Conservation (phyloP, 2,329 filamentous ascomycete species). For the Scytalidium lignicola region DNA sequence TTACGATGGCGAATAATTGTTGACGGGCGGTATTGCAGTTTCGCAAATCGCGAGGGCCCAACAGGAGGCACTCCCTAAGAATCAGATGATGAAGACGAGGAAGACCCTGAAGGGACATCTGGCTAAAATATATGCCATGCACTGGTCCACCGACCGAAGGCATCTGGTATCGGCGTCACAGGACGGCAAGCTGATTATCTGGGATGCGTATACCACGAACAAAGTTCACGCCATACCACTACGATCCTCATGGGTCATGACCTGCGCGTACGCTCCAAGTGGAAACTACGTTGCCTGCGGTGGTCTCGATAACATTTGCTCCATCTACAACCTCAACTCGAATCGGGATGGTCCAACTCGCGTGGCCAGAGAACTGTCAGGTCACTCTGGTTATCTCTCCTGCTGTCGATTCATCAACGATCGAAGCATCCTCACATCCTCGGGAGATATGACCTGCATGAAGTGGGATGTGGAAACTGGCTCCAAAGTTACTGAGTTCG, state of each 20-base stretch:
- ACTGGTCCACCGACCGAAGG: conserved; percentile 97
- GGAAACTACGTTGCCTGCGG: conserved; percentile 98
- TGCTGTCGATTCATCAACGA: conserved; percentile 99
- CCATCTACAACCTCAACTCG: conserved; percentile 97
- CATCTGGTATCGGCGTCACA: conserved; percentile 97
- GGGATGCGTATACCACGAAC: conserved; percentile 99
- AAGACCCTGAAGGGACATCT: conserved; percentile 95
- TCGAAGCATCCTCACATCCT: conserved; percentile 94
- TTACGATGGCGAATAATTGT: conserved; percentile 1
- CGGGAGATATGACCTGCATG: conserved; percentile 99
- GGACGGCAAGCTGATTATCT: conserved; percentile 99
- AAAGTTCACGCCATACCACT: conserved; percentile 98
- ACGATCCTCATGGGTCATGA: conserved; percentile 99
- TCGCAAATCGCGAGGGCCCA: conserved; percentile 88
- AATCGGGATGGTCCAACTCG: conserved; percentile 92
- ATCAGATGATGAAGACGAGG: conserved; percentile 93
- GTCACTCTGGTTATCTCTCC: conserved; percentile 93
- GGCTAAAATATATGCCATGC: conserved; percentile 99
- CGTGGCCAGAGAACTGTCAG: conserved; percentile 90
- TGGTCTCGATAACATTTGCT: conserved; percentile 99
- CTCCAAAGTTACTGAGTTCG: conserved; percentile 95
- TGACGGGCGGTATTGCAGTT: conserved; percentile 49
- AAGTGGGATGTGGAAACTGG: conserved; percentile 99
- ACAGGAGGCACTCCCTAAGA: conserved; percentile 86
- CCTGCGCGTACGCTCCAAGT: conserved; percentile 95